Conservation (phyloP, 1,139 yeast genomes). For the Candida pseudocylindracea region DNA sequence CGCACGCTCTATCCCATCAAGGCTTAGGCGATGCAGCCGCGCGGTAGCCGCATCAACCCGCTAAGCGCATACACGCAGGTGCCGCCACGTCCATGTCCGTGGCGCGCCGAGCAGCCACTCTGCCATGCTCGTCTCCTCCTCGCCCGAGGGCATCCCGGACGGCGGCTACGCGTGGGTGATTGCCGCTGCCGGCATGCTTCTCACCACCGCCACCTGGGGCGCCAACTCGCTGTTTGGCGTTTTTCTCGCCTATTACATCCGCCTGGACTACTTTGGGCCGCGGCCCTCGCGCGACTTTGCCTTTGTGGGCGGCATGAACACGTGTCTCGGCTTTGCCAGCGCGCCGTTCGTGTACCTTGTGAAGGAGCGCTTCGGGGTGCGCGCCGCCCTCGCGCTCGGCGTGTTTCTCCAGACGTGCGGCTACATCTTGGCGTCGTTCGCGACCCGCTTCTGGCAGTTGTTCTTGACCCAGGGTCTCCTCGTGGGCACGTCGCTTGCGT, state of each 20-base stretch:
- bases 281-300: conserved; percentile 43
- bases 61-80: too few relatives aligned
- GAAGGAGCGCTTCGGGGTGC: conserved; percentile 12
- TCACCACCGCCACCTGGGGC: conserved; percentile 49
- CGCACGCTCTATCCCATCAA: too few relatives aligned
- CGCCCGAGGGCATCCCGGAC: too few relatives aligned
- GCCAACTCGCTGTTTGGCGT: conserved; percentile 51
- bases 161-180: not conserved
- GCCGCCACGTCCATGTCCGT: too few relatives aligned
- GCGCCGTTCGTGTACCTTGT: conserved; percentile 27
- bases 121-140: too few relatives aligned
- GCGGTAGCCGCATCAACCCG: too few relatives aligned
- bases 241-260: conserved; percentile 32
- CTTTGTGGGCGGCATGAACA: conserved; percentile 42
- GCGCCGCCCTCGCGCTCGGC: conserved; percentile 15
- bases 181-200: conserved; percentile 8
- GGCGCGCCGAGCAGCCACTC: too few relatives aligned
- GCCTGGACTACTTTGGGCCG: conserved; percentile 23
- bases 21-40: too few relatives aligned
- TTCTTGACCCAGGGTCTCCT: conserved; percentile 48
- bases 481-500: conserved; percentile 36
- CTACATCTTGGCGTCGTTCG: conserved; percentile 39
- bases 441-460: conserved; percentile 40
- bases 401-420: conserved; percentile 28
- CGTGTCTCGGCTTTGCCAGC: conserved; percentile 30